Base-by-base conservation (phyloP, 202 grass and related monocot species). In the Brachypodium distachyon region DNA sequence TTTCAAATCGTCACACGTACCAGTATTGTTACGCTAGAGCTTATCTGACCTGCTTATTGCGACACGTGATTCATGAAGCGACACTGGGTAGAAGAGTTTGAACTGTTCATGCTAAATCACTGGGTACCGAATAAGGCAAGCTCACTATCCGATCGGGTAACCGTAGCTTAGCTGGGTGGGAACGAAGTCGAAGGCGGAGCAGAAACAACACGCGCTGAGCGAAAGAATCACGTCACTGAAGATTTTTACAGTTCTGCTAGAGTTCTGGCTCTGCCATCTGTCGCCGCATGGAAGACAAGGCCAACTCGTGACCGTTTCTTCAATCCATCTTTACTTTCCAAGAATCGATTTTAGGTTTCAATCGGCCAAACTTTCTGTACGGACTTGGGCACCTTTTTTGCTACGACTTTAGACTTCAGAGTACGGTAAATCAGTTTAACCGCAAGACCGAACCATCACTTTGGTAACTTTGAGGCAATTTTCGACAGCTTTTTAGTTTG, bases 21-120 rank as follows among this genome's bases (percentile, higher is more conserved):
- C 14, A 6, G 1, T 8, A 34, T 13, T 6, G 13, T 32, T 34
- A 52, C 23, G 40, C 4, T 11, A 47, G 34, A 72, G 56, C 76
- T 67, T 60, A 50, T 80, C 49, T 9, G 9, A 5, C 5, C 57
- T n/a, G n/a, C n/a, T 4, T 18, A 27, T 37, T 12, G n/a, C 58
- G 74, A 78, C 74, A 78, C 59, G 79, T 78, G 85, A 74, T 68
- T 8, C 58, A 21, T 13, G 28, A n/a, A 19, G 32, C 18, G 58
- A 25, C 44, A 53, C 5, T 0, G 14, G 66, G 16, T 5, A 43
- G 5, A 13, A 8, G 9, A 39, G 26, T 37, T 36, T 38, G 64
- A 69, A 38, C 40, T 48, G 77, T 51, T 39, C 67, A 60, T 37
- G 29, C 21, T 48, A 50, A 62, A 61, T 81, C 43, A 19, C 26